Evolutionary conservation across 176 grass and related monocot genomes (phyloP).

Genomic region (Zea mays): Zm-B73-REFERENCE-NAM-5.0 NC_050100.1:187947501-187948000

Average conservation of each 20-base stretch:
- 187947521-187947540: not conserved
- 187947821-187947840: not conserved
- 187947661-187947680: constrained; percentile 12
- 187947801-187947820: not conserved
- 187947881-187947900: not conserved
- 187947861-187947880: not conserved
- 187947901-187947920: constrained; percentile 2
- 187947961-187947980: not conserved
- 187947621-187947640: constrained; percentile 16
- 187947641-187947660: not conserved
- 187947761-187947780: not conserved
- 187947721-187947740: not conserved
- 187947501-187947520: not conserved
- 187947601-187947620: constrained; percentile 1
- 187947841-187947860: not conserved
- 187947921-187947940: not conserved
- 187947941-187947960: not conserved
- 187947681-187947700: constrained; percentile 30
- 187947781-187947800: constrained; percentile 9
- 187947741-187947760: not conserved
- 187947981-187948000: not conserved
- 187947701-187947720: not conserved
- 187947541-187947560: not conserved
- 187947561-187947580: not conserved
- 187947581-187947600: not conserved